Base-by-base conservation (phyloP, 345 rosid species). In the Garcia nutans region DNA sequence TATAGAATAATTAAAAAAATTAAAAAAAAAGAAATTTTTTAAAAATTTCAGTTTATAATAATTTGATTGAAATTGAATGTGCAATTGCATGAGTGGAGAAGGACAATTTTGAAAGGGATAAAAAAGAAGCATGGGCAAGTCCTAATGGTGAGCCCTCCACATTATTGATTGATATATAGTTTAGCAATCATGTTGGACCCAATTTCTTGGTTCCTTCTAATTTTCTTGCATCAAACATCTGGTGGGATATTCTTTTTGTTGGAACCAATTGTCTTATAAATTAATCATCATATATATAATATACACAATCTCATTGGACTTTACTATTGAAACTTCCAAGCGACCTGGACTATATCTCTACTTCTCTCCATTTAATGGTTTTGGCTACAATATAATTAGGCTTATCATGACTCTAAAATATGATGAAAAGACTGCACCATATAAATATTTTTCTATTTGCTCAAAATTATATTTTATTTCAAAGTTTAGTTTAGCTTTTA, bases 221-320 rank as follows among this genome's bases (percentile, higher is more conserved):
- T 7, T 19, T 49, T 20, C 13, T 8, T 17, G 44, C 23, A 24
- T 47, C 10, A 76, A 66, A 41, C 62, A 54, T 65, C 28, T 64
- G 76, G 52, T 67, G 59, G 41, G 70, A 75, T 67, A 67, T 80
- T 80, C 74, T 44, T 68, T 72, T 73, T 80, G 80, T 68, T 67
- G 71, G 63, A 73, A 12, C 56, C 70, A 37, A 19, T 19, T 70
- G 41, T 54, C 26, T 31, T n/a, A n/a, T n/a, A n/a, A 37, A 37
- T 37, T 37, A 28, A 28, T 28, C 31, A 28, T 28, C 31, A 28
- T 28, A 28, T 28, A 28, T 28, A 28, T 45, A 19, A 12, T 20
- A 47, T 50, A 31, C 12, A 47, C 33, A 31, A 22, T 61, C 22
- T 1, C 68, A 44, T 19, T 6, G 8, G 42, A 24, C 11, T 22